A percentile compares a stretch with the other conserved stretches of the same genome.
phyloP scores from a whole-genome alignment of 495 filamentous ascomycete species.

The Trichoderma orchidacearum region DNA sequence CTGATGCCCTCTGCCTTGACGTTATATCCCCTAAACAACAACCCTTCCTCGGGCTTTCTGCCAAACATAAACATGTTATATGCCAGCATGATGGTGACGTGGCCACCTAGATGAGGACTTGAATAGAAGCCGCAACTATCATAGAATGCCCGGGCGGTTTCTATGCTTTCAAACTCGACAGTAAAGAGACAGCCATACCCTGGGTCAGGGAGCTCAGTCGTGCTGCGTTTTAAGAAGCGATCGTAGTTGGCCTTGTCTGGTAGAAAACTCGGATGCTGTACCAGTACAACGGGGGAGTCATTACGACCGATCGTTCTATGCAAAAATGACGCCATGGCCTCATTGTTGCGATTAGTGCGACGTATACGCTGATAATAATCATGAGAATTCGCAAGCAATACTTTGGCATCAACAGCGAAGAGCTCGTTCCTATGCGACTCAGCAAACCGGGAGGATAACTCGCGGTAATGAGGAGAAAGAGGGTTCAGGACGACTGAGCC shows the following conservation, averaged over 20 bases:
- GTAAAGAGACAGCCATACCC: slow-evolving; percentile 25
- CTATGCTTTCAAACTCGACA: slow-evolving; percentile 25
- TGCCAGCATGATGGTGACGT: slow-evolving; percentile 26
- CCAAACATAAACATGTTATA: slow-evolving; percentile 26
- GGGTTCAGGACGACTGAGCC: slow-evolving; percentile 30
- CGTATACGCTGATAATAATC: slow-evolving; percentile 24
- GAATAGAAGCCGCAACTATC: slow-evolving; percentile 24
- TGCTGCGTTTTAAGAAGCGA: slow-evolving; percentile 18
- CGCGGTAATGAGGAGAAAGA: slow-evolving; percentile 12
- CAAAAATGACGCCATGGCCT: slow-evolving; percentile 20
- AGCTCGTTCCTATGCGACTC: slow-evolving; percentile 22
- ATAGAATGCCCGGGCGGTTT: slow-evolving; percentile 20
- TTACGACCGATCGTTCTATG: slow-evolving; percentile 7
- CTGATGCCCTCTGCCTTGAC: slow-evolving; percentile 18
- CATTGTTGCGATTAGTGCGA: slow-evolving; percentile 30
- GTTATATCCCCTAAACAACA: slow-evolving; percentile 16
- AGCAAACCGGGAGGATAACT: slow-evolving; percentile 14
- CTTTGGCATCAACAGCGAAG: slow-evolving; percentile 23
- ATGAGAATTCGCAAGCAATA: slow-evolving; percentile 25
- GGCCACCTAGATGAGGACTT: slow-evolving; percentile 34
- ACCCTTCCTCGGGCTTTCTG: slow-evolving; percentile 6
- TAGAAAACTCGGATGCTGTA: slow-evolving; percentile 28
- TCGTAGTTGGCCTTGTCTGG: slow-evolving; percentile 18
- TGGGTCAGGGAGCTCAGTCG: slow-evolving; percentile 14
- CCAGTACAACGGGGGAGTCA: slow-evolving; percentile 13